These are phyloP conservation scores for Candida railenensis DNA, from an alignment of 805 yeast species.

Conservation along the genomic window DNA sequence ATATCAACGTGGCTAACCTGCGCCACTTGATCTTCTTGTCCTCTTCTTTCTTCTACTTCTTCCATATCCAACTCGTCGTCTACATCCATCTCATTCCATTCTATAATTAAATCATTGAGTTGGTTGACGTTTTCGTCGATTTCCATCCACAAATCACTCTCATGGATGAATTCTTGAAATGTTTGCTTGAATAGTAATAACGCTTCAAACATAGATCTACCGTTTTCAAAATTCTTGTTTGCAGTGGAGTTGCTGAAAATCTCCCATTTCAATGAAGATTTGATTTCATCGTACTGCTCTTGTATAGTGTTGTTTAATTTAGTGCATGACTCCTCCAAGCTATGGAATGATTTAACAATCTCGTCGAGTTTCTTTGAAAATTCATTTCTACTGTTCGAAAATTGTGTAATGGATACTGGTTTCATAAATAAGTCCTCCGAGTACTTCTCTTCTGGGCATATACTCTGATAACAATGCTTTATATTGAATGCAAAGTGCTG, in stretches of 20 bases:
- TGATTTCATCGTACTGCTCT: slow-evolving; percentile 7
- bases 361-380: slow-evolving; percentile 1
- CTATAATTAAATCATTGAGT: slow-evolving; percentile 10
- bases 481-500: background rate
- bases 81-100: slow-evolving; percentile 7
- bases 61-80: background rate
- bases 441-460: slow-evolving; percentile 3
- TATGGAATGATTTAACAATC: slow-evolving; percentile 3
- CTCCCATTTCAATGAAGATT: slow-evolving; percentile 7
- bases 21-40: too few relatives aligned
- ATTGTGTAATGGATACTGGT: background rate
- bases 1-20: background rate
- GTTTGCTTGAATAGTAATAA: slow-evolving; percentile 9
- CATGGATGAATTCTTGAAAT: slow-evolving; percentile 7
- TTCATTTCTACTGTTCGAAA: background rate
- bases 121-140: slow-evolving; percentile 6
- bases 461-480: background rate
- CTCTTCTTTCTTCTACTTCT: background rate
- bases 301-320: slow-evolving; percentile 8
- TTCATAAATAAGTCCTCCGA: background rate
- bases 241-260: slow-evolving; percentile 11
- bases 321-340: slow-evolving; percentile 4
- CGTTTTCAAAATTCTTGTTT: slow-evolving; percentile 12
- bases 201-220: slow-evolving; percentile 14
- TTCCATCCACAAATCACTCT: slow-evolving; percentile 2